Base-by-base conservation (phyloP, 148 eudicot genomes). In the Nyssa sinensis region DNA sequence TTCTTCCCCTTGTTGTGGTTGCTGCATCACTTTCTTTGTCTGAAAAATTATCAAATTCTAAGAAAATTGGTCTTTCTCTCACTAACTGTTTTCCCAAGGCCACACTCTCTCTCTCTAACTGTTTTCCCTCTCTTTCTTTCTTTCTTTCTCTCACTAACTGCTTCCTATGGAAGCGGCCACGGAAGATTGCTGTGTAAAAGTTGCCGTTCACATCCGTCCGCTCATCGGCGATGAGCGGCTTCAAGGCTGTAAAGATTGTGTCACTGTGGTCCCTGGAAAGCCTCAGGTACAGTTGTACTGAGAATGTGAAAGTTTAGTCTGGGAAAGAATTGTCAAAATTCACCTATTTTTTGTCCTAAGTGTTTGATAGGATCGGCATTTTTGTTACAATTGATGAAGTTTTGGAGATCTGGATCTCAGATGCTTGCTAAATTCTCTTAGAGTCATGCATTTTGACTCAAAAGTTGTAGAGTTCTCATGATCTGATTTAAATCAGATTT, bases 211-310 rank as follows among this genome's bases (percentile, higher is more conserved):
- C 60, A 83, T 95, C 19, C 78, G 98, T 64, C 98, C 98, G 8
- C 85, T 95, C 13, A 90, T 95, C 72, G 97, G 92, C 37, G 98
- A 95, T 75, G 98, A 95, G 76, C 83, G 80, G 70, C 84, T 95
- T 58, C 97, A 95, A 67, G 98, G 97, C 2, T 95, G 98, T 80
- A 83, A 89, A 67, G 97, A 95, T 74, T 95, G 98, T 72, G 98
- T 95, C 34, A 62, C 91, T 29, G 86, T 95, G 61, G 89, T 84
- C 59, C 74, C 82, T 51, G 92, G 90, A 5, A 92, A 95, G 66
- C 97, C 96, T 70, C 98, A 95, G 98, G 98, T 94, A 70, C 21
- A 76, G 66, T 55, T n/a, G n/a, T n/a, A n/a, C n/a, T n/a, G n/a
- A n/a, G n/a, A n/a, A n/a, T n/a, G n/a, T n/a, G n/a, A n/a, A n/a